Evolutionary conservation across 1,139 yeast species (phyloP), one percentile per base, ranked within the genome.

Genomic region (Meyerozyma carpophila): DNA sequence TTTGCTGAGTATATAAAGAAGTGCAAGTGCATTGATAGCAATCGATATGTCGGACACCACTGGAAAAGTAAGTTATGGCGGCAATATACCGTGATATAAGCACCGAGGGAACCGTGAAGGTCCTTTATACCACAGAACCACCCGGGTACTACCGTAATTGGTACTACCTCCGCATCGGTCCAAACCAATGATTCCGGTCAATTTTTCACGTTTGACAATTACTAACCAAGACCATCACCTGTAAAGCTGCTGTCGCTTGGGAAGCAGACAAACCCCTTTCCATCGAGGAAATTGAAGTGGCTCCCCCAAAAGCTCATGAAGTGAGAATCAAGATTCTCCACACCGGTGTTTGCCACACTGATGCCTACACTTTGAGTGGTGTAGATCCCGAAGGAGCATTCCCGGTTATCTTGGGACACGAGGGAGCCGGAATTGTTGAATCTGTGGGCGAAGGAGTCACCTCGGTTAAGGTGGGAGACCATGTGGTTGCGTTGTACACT

Each of bases 271-370:
- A 89, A 66, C 96, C 96, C 47, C 76, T 93, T 57, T 59, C 81
- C 40, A 77, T 93, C 49, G 98, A 94, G 68, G 89, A 86, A 47
- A 76, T 93, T 53, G 91, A 85, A 61, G 98, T 94, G 39, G 84
- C 79, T 27, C 89, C 98, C 31, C 99, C 98, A 54, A 84, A 80
- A 63, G 96, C 97, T 41, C 96, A 93, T 62, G 99, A 93, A 70
- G 98, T 93, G 43, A 85, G 98, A 66, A 87, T 93, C 66, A 86
- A 89, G 70, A 70, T 93, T 48, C 74, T 75, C 43, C 78, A 86
- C 71, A 87, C 97, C 36, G 98, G 98, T 62, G 96, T 93, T 40
- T 93, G 99, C 66, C 98, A 93, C 73, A 93, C 99, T 39, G 99
- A 93, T 63, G 98, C 97, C 38, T 94, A 84, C 75, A 91, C 98